phyloP scores from a whole-genome alignment of 2,329 filamentous ascomycete genomes.

The Arthrinium puccinioides region DNA sequence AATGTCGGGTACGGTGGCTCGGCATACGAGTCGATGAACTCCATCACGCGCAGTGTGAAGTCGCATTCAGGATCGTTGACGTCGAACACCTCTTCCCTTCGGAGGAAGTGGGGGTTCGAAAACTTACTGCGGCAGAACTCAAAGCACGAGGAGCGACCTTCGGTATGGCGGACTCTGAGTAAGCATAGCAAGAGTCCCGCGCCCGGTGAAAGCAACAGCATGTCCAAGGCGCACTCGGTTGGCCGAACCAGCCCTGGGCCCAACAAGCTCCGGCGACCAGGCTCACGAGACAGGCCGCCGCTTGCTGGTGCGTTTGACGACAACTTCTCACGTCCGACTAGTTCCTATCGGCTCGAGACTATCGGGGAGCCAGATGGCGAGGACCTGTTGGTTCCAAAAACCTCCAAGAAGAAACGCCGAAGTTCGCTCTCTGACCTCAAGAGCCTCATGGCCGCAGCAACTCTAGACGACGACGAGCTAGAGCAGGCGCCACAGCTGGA shows the following conservation, averaged over 20 bases:
- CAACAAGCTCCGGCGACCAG: conserved; percentile 42
- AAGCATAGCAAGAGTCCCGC: conserved; percentile 58
- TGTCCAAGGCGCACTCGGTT: conserved; percentile 61
- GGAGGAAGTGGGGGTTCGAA: conserved; percentile 77
- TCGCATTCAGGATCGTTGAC: conserved; percentile 67
- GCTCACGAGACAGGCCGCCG: conserved; percentile 53
- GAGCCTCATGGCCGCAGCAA: conserved; percentile 56
- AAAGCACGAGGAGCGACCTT: conserved; percentile 64
- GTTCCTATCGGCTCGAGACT: conserved; percentile 51
- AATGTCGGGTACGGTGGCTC: conserved; percentile 32
- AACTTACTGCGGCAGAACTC: conserved; percentile 71
- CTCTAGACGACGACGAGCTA: conserved; percentile 32
- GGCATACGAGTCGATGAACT: conserved; percentile 52
- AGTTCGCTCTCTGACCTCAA: conserved; percentile 88
- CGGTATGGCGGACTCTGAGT: conserved; percentile 82
- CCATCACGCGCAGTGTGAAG: conserved; percentile 50
- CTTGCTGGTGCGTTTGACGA: conserved; percentile 58
- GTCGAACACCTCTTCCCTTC: conserved; percentile 80
- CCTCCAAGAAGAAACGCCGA: conserved; percentile 70
- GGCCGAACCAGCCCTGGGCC: conserved; percentile 54
- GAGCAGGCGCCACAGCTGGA: conserved; percentile 15
- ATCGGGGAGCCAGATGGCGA: conserved; percentile 51
- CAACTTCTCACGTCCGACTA: conserved; percentile 40
- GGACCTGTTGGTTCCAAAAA: conserved; percentile 27
- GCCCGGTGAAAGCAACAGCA: conserved; percentile 53